Percentiles rank a stretch among this genome's conserved stretches.
Conservation (phyloP, 2,329 filamentous ascomycete species). For the Sclerotinia nivalis region DNA sequence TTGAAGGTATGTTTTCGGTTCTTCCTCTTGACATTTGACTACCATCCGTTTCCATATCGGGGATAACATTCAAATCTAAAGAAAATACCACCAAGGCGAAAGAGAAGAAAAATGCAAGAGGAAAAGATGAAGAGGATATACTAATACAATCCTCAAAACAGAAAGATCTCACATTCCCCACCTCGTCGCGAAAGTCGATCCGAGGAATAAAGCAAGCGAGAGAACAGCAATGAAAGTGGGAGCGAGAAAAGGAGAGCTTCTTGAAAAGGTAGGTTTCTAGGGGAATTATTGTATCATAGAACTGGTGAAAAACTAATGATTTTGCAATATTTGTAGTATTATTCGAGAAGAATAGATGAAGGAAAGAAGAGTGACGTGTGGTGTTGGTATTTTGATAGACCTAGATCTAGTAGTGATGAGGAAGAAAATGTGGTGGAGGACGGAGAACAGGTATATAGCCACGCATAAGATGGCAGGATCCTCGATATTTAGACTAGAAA, state of each 20-base stretch:
- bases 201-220: conserved; percentile 29
- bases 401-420: conserved; percentile 13
- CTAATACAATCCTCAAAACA: not conserved
- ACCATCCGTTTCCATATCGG: not conserved
- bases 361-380: conserved; percentile 25
- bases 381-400: conserved; percentile 34
- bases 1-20: conserved; percentile 24
- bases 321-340: not conserved
- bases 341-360: conserved; percentile 6
- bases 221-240: conserved; percentile 29
- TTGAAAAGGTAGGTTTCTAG: conserved; percentile 3
- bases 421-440: not conserved
- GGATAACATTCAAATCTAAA: not conserved
- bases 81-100: not conserved
- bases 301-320: not conserved
- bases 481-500: not conserved
- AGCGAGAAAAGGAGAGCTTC: conserved; percentile 27
- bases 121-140: too few species aligned
- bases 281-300: not conserved
- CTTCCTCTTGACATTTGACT: not conserved
- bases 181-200: conserved; percentile 32
- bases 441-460: not conserved
- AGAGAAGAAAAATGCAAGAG: too few species aligned
- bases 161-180: conserved; percentile 30
- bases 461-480: not conserved